Base-by-base conservation (phyloP, 768 basidiomycete species). In the Amanita thiersii region DNA sequence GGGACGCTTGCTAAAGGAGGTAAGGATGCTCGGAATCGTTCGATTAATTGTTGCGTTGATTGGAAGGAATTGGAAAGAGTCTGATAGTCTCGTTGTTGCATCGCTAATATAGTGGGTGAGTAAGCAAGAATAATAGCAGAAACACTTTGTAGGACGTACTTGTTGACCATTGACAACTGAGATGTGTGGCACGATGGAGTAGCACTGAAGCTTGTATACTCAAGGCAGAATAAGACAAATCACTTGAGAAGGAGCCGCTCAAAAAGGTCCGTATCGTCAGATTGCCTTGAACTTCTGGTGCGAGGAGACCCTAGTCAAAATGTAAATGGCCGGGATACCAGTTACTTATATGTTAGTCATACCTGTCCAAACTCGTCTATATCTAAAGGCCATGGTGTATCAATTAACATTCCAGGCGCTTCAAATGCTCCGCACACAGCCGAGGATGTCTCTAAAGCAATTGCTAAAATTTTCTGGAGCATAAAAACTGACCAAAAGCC, bases 401-500 rank as follows among this genome's bases (percentile, higher is more conserved):
- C 72, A n/a, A 73, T 63, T 44, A 64, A 64, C 50, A 68, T 66
- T 2, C 70, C 68, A 11, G 66, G 64, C 3, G 71, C 64, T 47
- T 78, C 77, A 43, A 74, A 64, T 12, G 66, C 61, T 37, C 78
- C 72, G 44, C 70, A 73, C 14, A 82, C 68, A n/a, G 64, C 68
- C 14, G 68, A 55, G 0, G 78, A 66, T 1, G 69, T 63, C 43
- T 77, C 75, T 28, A 77, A 62, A 4, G 70, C 67, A 11, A 79
- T 67, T 1, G 72, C 62, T 48, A 77, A 68, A 50, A 68, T 68
- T 40, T 77, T 73, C 57, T 81, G 79, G 40, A 81, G 63, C 36
- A 64, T 60, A 47, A 76, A 71, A 5, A 75, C 75, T 0, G 72
- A 61, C 81, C 81, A 83, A 54, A 83, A 82, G 0, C 69, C 75